Evolutionary conservation across 305 asterid genomes (phyloP), one percentile per base, ranked within the genome.

Genomic region (Euphrasia arctica): DNA sequence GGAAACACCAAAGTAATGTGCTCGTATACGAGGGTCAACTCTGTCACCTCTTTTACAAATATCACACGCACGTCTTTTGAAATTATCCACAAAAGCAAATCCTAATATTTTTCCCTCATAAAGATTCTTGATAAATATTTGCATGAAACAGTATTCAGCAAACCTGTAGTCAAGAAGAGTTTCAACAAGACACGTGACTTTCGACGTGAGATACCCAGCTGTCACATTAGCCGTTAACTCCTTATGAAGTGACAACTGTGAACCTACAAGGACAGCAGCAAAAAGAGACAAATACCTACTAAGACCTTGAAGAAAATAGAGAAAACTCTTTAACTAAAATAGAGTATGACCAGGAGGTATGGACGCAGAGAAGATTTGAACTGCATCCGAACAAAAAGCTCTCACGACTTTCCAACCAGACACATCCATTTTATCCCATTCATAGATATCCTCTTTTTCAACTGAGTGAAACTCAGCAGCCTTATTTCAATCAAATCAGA

Each of bases 111-210:
- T 51, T 7, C 56, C 10, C 14, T 54, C 27, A 8, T 22, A 7
- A 32, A n/a, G 48, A 36, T 58, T 12, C 34, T 12, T 12, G 12
- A 34, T n/a, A 13, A 4, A 34, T 32, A 11, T 51, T 51, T 41
- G 43, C 6, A 47, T 39, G 42, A 3, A 27, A 57, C 22, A 62
- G 12, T 9, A 54, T 49, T 57, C 54, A 61, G 34, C 66, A 63
- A 12, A 92, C 98, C 95, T 92, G 89, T 89, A 92, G 51, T 80
- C 88, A 42, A 82, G 90, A 70, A 90, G 90, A 63, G 75, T 78
- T 47, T 88, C 86, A 36, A 87, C 18, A 57, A 90, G 96, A 70
- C 90, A 80, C 45, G 57, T 41, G 61, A 84, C 84, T 74, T 85
- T 92, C 8, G 90, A 74, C 0, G 91, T 74, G 49, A 92, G 65